These are phyloP conservation scores for Primulina eburnea DNA, from an alignment of 257 asterid genomes.

Conservation along the genomic window DNA sequence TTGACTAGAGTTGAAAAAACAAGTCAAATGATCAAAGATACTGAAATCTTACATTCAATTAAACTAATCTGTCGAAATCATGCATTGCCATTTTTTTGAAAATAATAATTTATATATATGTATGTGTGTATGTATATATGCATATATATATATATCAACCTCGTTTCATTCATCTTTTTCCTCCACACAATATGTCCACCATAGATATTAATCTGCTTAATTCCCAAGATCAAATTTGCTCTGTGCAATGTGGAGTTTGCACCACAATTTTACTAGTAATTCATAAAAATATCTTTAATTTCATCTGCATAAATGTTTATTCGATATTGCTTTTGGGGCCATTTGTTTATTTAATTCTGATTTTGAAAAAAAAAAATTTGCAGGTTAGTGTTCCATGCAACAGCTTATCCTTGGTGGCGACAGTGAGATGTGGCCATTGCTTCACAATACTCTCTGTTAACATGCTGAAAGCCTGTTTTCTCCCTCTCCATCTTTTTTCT, in stretches of 20 bases:
- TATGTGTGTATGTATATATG: too few species aligned
- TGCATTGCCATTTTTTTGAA: too few species aligned
- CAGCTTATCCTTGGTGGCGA: conserved; percentile 51
- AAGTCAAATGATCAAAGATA: background rate
- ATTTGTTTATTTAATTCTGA: too few species aligned
- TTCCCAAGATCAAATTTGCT: conserved; percentile 59
- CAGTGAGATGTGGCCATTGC: conserved; percentile 85
- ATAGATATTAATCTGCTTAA: conserved; percentile 31
- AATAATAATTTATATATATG: too few species aligned
- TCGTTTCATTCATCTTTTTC: too few species aligned
- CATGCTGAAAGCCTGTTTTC: conserved; percentile 39
- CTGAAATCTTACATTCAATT: background rate
- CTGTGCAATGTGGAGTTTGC: conserved; percentile 76
- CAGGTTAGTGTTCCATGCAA: conserved; percentile 78
- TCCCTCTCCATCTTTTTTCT: conserved; percentile 42
- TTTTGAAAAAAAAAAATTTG: background rate
- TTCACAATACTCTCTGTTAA: conserved; percentile 58
- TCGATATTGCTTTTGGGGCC: background rate
- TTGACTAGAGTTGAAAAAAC: background rate
- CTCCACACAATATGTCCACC: conserved; percentile 25
- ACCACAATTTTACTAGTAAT: conserved; percentile 71
- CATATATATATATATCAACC: too few species aligned
- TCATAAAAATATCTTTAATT: background rate
- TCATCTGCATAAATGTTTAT: too few species aligned
- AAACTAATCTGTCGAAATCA: background rate